Evolutionary conservation across 148 eudicot species (phyloP).

Genomic region (Camellia japonica): DNA sequence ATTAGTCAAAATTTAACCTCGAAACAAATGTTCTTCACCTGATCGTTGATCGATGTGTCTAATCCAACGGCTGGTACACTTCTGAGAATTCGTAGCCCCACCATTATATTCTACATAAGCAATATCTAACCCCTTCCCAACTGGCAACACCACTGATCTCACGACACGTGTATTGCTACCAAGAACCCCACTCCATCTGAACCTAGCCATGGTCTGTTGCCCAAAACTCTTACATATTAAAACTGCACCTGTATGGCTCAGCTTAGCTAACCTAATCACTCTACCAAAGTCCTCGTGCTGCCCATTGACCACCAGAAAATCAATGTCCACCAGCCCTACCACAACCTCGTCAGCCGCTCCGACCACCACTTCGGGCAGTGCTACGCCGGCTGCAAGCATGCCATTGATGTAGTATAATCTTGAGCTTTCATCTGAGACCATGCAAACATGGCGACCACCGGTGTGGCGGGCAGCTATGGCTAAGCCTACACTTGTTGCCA

Average conservation of each 20-base stretch:
- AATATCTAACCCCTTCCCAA: conserved; percentile 46
- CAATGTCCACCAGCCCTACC: conserved; percentile 28
- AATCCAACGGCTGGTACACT: conserved; percentile 29
- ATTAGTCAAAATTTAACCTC: conserved; percentile 16
- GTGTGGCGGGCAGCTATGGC: conserved; percentile 36
- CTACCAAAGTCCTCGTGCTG: conserved; percentile 23
- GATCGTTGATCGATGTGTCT: conserved; percentile 36
- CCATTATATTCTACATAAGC: conserved; percentile 29
- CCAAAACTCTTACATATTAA: conserved; percentile 30
- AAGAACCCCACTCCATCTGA: conserved; percentile 31
- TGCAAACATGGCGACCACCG: conserved; percentile 38
- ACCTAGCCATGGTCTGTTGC: conserved; percentile 19
- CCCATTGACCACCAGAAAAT: conserved; percentile 45
- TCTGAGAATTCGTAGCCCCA: background rate
- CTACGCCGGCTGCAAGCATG: conserved; percentile 20
- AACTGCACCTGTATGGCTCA: conserved; percentile 43
- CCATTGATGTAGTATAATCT: conserved; percentile 17
- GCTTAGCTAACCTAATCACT: conserved; percentile 31
- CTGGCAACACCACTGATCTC: conserved; percentile 33
- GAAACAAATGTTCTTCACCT: conserved; percentile 43
- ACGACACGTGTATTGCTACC: conserved; percentile 22
- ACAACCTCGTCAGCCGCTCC: conserved; percentile 35
- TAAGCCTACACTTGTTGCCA: conserved; percentile 37
- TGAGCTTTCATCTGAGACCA: conserved; percentile 33
- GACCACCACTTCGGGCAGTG: conserved; percentile 35